phyloP scores from a whole-genome alignment of 2,329 filamentous ascomycete genomes.

The Hypocreales sp. region DNA sequence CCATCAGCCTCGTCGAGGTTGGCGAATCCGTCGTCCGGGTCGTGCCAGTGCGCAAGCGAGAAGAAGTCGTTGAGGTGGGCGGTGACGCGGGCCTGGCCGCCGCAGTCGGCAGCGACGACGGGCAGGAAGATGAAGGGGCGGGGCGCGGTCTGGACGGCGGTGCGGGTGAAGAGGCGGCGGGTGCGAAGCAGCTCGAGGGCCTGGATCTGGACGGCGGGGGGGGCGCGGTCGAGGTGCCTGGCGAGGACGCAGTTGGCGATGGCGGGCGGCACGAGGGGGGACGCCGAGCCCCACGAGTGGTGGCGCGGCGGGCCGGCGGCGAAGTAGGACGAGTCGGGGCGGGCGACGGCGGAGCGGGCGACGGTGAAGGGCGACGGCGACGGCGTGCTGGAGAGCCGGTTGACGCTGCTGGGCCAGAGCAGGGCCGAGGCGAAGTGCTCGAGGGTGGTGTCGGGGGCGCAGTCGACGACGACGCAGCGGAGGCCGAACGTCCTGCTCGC shows the following conservation, averaged over 20 bases:
- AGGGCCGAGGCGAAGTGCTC: constrained; percentile 68
- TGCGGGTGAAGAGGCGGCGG: constrained; percentile 61
- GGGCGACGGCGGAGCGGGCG: constrained; percentile 7
- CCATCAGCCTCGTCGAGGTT: constrained; percentile 53
- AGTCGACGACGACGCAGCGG: constrained; percentile 54
- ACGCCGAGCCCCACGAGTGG: constrained; percentile 9
- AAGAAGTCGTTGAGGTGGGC: constrained; percentile 64
- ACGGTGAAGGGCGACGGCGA: not conserved
- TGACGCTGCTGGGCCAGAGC: constrained; percentile 26
- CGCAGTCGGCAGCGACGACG: constrained; percentile 37
- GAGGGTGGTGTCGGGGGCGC: constrained; percentile 55
- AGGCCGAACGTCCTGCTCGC: constrained; percentile 59
- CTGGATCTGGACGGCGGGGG: constrained; percentile 70
- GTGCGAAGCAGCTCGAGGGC: constrained; percentile 63
- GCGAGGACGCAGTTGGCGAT: constrained; percentile 77
- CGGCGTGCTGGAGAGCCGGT: constrained; percentile 1
- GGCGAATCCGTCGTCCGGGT: constrained; percentile 53
- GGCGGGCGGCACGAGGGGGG: constrained; percentile 15
- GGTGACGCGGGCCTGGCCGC: constrained; percentile 32
- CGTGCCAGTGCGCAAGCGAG: constrained; percentile 77
- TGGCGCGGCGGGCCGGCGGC: constrained; percentile 8
- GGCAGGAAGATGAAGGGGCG: constrained; percentile 69
- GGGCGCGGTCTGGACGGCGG: constrained; percentile 57
- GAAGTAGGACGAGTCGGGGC: constrained; percentile 15
- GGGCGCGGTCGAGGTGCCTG: constrained; percentile 60